phyloP scores from a whole-genome alignment of 345 rosid genomes.

The Gossypium turneri region DNA sequence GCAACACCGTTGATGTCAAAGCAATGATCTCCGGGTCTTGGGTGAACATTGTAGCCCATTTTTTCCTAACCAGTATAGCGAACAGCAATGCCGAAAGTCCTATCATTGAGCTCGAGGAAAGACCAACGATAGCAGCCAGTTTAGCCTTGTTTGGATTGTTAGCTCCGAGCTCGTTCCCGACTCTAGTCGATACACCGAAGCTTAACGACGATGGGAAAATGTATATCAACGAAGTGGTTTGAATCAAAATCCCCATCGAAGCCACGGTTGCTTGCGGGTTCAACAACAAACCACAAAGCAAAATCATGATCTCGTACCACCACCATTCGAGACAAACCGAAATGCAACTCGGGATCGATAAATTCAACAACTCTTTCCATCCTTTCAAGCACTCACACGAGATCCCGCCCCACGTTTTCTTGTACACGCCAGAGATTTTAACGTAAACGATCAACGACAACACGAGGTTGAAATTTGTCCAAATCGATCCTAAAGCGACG shows the following conservation, averaged over 20 bases:
- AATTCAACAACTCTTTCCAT: slow-evolving; percentile 47
- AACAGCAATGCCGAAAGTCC: slow-evolving; percentile 57
- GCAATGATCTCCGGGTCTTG: slow-evolving; percentile 52
- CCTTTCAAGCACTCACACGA: slow-evolving; percentile 51
- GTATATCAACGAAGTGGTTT: slow-evolving; percentile 76
- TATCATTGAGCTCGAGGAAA: slow-evolving; percentile 45
- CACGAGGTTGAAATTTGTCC: slow-evolving; percentile 68
- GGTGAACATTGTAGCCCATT: slow-evolving; percentile 77
- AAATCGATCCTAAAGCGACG: slow-evolving; percentile 61
- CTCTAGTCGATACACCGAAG: slow-evolving; percentile 70
- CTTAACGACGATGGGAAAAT: slow-evolving; percentile 87
- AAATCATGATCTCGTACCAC: slow-evolving; percentile 95
- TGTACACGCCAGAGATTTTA: slow-evolving; percentile 47
- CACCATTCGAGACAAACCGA: slow-evolving; percentile 97
- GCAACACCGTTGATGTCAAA: slow-evolving; percentile 64
- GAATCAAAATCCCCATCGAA: slow-evolving; percentile 88
- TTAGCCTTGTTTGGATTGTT: slow-evolving; percentile 55
- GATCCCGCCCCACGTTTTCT: slow-evolving; percentile 62
- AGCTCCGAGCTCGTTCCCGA: slow-evolving; percentile 77
- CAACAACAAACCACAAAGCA: slow-evolving; percentile 62
- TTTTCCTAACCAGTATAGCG: slow-evolving; percentile 47
- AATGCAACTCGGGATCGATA: slow-evolving; percentile 80
- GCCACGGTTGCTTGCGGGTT: slow-evolving; percentile 80
- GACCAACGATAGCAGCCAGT: slow-evolving; percentile 54
- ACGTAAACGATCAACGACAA: slow-evolving; percentile 50